Base-by-base conservation (phyloP, 2,329 filamentous ascomycete genomes). In the Aspergillus phoenicis region DNA sequence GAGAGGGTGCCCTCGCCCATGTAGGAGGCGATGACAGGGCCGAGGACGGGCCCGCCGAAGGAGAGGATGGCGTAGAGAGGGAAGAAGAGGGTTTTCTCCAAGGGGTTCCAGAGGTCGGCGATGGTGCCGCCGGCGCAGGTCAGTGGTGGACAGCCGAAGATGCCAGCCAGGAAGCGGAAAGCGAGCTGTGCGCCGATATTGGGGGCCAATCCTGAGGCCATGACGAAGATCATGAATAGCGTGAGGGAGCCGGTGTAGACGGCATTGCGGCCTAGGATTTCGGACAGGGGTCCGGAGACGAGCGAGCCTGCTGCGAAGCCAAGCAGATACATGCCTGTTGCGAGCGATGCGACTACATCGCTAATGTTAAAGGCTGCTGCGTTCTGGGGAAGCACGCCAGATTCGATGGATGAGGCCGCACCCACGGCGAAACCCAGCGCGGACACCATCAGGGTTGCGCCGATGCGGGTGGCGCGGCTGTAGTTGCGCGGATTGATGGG, bases 391-490 rank as follows among this genome's bases (percentile, higher is more conserved):
- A 84, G 63, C 1, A 82, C 81, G 0, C 77, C 78, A 0, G 82
- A 81, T 58, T 86, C 83, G 43, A 87, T 84, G 0, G 83, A 80
- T 4, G 81, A 83, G 0, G 84, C 83, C 1, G 80, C 75, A 3
- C 80, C 80, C 0, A 85, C 82, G 0, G 83, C 77, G 28, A 83
- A 80, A 0, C 77, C 83, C 30, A 87, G 82, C 2, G 73, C 56
- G 0, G 79, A 78, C 3, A 83, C 78, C 13, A 81, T 71, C 0
- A 81, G 53, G 0, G 80, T 82, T 1, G 75, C 75, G 5, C 70
- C 65, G 5, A 81, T 64, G 1, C 79, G 75, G 6, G 69, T 71
- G 2, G 61, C 52, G 10, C 70, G 60, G n/a, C 68, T 64, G 71
- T 74, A 80, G 43, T 80, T 79, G 22, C 71, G 70, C 3, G 79